Base-by-base conservation (phyloP, 495 filamentous ascomycete genomes). In the Cercophora scortea region DNA sequence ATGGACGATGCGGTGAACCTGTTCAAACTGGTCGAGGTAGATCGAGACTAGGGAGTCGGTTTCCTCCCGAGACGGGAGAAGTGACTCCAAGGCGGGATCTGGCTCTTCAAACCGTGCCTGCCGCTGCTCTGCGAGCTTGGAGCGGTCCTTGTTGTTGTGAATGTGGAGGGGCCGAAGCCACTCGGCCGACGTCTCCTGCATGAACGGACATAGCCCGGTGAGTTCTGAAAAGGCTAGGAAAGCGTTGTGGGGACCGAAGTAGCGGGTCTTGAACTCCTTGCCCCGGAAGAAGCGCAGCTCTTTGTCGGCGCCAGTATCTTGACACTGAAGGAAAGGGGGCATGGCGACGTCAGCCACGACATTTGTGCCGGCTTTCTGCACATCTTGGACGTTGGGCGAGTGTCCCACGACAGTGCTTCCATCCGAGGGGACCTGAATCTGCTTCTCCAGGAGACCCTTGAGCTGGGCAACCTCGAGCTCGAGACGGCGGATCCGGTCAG, bases 391-490 rank as follows among this genome's bases (percentile, higher is more conserved):
- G 25, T 18, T 6, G 13, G 64, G 63, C 32, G 59, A 65, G 18
- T 58, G 66, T 12, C 61, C 67, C 25, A 60, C 63, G 55, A 68
- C 60, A 32, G 63, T 70, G 53, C 61, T 68, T 25, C 62, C 62
- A 32, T 67, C 67, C 17, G 64, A 43, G 2, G 72, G 72, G 17
- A 59, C 11, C 8, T 47, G 47, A 10, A 45, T 46, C 53, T 67
- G 68, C 53, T 72, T 74, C 36, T 54, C 43, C 11, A 78, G 56
- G 11, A 68, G 61, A 36, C 54, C 58, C 61, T 67, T 75, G 19
- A 78, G 61, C 57, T 78, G 74, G 36, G 69, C 62, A 15, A 78
- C 62, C 47, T 78, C 74, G 40, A 75, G 66, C 62, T 78, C 74
- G 44, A 78, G 67, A 36, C 67, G 67, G 12, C 73, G 68, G 50